Percentiles rank a stretch among this genome's conserved stretches.
phyloP scores from a whole-genome alignment of 106 monocot genomes.

The Alisma plantagoaquatica region DNA sequence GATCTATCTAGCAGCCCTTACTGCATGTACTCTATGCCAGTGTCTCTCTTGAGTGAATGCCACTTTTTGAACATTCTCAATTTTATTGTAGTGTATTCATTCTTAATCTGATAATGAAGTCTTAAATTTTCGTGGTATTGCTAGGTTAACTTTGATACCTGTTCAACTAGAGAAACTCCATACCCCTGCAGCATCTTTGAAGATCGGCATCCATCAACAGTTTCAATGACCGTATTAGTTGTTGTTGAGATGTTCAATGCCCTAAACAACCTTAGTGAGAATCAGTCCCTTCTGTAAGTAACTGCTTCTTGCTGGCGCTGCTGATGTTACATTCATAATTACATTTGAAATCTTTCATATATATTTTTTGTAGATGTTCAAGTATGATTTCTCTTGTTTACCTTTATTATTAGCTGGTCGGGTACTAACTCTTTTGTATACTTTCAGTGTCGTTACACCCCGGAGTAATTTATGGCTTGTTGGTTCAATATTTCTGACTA shows the following conservation, averaged over 20 bases:
- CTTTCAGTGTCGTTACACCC: constrained; percentile 76
- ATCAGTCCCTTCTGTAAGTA: constrained; percentile 94
- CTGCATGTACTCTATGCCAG: no score
- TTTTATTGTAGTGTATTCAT: no score
- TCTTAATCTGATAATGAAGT: no score
- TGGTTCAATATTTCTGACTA: constrained; percentile 79
- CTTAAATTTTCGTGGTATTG: no score
- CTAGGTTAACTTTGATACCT: constrained; percentile 96
- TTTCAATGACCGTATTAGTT: constrained; percentile 98
- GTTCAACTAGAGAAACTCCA: constrained; percentile 69
- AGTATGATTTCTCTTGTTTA: no score
- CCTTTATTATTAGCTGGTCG: no score
- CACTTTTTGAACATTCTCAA: no score
- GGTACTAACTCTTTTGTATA: neutral
- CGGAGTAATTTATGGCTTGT: constrained; percentile 99
- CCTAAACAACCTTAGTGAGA: constrained; percentile 97
- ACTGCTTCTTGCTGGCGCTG: neutral
- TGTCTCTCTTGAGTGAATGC: no score
- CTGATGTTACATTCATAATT: neutral
- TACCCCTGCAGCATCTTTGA: constrained; percentile 96
- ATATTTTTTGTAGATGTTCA: no score
- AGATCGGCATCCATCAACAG: constrained; percentile 92
- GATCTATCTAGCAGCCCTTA: no score
- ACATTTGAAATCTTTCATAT: no score
- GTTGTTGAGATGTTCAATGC: constrained; percentile 99